Base-by-base conservation (phyloP, 805 yeast genomes). In the Nakazawaea wyomingensis region DNA sequence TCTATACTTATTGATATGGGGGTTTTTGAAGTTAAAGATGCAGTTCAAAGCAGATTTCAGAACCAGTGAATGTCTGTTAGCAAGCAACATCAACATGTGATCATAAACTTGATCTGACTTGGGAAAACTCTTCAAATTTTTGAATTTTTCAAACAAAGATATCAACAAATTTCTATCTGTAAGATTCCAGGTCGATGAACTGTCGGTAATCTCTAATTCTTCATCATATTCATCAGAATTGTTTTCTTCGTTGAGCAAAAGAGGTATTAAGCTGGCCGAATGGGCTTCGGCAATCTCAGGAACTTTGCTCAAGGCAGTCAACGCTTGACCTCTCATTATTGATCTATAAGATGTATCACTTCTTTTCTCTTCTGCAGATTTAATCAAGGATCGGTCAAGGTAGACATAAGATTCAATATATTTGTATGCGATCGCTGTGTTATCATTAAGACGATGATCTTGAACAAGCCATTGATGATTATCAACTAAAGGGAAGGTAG, bases 11-110 rank as follows among this genome's bases (percentile, higher is more conserved):
- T 71, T 72, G 27, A 87, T 62, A 3, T 67, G 68, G 1, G 74
- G 71, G 37, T 73, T 68, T 50, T 80, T 79, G 69, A 75, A 84
- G 31, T 84, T 78, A 29, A 88, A 61, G 4, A 93, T 54, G 32
- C 84, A 82, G 36, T 76, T 73, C 37, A 93, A 66, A 0, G 96
- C 93, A 26, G 78, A 60, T 48, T 77, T 79, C 61, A 91, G 97
- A 1, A 82, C 70, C 6, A 74, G 77, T 1, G 74, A 56, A 36
- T 70, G 74, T 52, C 79, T 76, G 56, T 82, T 79, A 5, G 86
- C 74, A 33, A 93, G 61, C 36, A 84, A 65, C 19, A 65, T 62
- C 40, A 85, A 60, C 36, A 84, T 60, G 38, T 77, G 71, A 1
- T 64, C 61, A 47, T 71, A 72, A 4, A 93, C 72, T 18, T 72